Evolutionary conservation across 345 rosid genomes (phyloP).

Genomic region (Mangifera indica): DNA sequence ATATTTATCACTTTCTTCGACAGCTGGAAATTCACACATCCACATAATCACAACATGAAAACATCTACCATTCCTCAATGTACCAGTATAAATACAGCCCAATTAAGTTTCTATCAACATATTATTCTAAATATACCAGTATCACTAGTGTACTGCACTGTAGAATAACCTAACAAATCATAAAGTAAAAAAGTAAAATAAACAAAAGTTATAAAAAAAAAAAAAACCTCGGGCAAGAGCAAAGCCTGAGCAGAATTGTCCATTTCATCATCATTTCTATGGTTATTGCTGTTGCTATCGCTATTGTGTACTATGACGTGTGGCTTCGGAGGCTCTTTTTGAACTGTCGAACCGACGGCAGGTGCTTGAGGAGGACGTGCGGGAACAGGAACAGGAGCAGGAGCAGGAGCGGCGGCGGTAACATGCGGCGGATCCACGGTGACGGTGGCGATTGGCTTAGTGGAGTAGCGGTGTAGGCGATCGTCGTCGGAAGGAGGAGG

Average conservation of each 20-base stretch:
- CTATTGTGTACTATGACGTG: constrained; percentile 34
- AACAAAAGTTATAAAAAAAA: not conserved
- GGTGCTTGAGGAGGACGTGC: constrained; percentile 39
- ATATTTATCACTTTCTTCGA: constrained; percentile 81
- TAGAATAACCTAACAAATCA: not conserved
- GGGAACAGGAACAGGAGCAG: constrained; percentile 29
- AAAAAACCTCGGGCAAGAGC: constrained; percentile 71
- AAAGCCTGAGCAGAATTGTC: constrained; percentile 50
- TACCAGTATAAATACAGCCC: not conserved
- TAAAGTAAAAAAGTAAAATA: not conserved
- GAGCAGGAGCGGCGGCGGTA: constrained; percentile 49
- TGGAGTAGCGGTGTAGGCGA: constrained; percentile 31
- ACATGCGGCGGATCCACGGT: constrained; percentile 37
- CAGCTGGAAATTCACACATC: constrained; percentile 36
- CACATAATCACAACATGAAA: not conserved
- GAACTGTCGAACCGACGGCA: constrained; percentile 17
- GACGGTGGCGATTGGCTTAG: constrained; percentile 30
- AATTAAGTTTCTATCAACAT: no score
- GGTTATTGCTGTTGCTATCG: constrained; percentile 7
- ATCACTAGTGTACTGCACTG: not conserved
- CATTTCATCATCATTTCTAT: constrained; percentile 25
- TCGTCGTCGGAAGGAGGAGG: constrained; percentile 48
- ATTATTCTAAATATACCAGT: not conserved
- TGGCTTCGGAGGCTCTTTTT: constrained; percentile 35
- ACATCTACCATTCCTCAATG: not conserved